Evolutionary conservation across 192 early-diverging fungal genomes (phyloP), one percentile per base, ranked within the genome.

Genomic region (Obelidium mucronatum): DNA sequence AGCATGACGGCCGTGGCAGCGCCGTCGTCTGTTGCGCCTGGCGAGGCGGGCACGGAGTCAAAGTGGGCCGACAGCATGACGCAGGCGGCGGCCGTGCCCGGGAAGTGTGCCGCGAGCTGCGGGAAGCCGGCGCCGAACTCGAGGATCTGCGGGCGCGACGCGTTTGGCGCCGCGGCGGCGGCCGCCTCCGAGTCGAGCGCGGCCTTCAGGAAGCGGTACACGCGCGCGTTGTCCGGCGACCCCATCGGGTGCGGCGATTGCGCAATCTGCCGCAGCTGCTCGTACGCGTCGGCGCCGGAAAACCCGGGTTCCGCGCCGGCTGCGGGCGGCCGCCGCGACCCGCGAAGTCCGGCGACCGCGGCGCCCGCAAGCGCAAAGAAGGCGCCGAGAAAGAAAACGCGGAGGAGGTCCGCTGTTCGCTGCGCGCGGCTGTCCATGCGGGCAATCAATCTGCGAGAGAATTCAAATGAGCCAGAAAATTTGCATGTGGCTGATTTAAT

Each of bases 1-100:
- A 84, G 24, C 68, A 84, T 80, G 61, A 42, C 75, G 5, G 75
- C 78, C 15, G 82, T 61, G 1, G 63, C 77, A 19, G 84, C 66
- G 13, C 82, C 84, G 61, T 81, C 78, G 76, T 86, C 84, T 30
- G 84, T 82, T 26, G 68, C 80, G 44, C 84, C 84, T 35, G 53
- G 71, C 2, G 75, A 34, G 3, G 55, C 28, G 35, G 73, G 70
- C 8, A 77, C 61, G 3, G 80, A 80, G 66, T 86, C 84, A 62
- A 65, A 86, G 61, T 86, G 84, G 11, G 82, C 74, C 1, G 78
- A 80, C 8, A 86, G 62, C 24, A 84, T 78, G 30, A 85, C 48
- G 0, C 77, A 39, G 2, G 54, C 37, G 52, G 60, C 30, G 8
- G 40, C 28, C 5, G 33, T 58, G 11, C 55, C 55, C 5, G 55